phyloP scores from a whole-genome alignment of 768 basidiomycete genomes.

The Pleurotus tuber-regium region DNA sequence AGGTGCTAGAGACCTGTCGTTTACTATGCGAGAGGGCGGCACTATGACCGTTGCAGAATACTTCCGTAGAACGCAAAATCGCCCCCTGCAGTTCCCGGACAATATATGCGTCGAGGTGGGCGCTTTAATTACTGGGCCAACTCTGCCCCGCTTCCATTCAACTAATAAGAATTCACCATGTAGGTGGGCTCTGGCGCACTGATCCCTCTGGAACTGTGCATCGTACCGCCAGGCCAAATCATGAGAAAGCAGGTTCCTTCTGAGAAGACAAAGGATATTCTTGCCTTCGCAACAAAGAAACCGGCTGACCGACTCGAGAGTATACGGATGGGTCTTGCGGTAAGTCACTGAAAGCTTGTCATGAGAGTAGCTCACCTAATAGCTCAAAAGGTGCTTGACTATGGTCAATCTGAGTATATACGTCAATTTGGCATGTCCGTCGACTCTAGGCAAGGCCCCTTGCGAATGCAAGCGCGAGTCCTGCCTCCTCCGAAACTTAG shows the following conservation, averaged over 20 bases:
- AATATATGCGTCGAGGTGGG: conserved; percentile 68
- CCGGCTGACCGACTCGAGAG: conserved; percentile 54
- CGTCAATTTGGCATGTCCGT: conserved; percentile 72
- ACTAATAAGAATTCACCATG: conserved; percentile 3
- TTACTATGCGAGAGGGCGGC: conserved; percentile 56
- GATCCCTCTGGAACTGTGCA: conserved; percentile 62
- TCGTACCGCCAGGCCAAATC: conserved; percentile 58
- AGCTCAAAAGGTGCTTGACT: conserved; percentile 49
- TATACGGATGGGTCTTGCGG: conserved; percentile 53
- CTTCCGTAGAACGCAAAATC: conserved; percentile 52
- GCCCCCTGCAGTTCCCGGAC: conserved; percentile 56
- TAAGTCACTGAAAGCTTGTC: conserved; percentile 29
- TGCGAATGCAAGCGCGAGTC: conserved; percentile 60
- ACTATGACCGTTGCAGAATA: conserved; percentile 58
- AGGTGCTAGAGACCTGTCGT: conserved; percentile 53
- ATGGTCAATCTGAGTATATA: conserved; percentile 75
- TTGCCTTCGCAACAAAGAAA: conserved; percentile 64
- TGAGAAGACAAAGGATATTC: conserved; percentile 60
- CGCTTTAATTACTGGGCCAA: no score
- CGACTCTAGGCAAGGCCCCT: conserved; percentile 43
- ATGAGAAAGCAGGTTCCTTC: conserved; percentile 71
- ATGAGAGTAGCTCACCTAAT: no score
- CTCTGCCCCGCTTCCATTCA: neutral
- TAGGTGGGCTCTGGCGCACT: conserved; percentile 62
- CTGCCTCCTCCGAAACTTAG: conserved; percentile 61